Percentiles rank a stretch among this genome's conserved stretches.
These are phyloP conservation scores for Blumeria graminis DNA, from an alignment of 2,329 filamentous ascomycete genomes.

Conservation along the genomic window DNA sequence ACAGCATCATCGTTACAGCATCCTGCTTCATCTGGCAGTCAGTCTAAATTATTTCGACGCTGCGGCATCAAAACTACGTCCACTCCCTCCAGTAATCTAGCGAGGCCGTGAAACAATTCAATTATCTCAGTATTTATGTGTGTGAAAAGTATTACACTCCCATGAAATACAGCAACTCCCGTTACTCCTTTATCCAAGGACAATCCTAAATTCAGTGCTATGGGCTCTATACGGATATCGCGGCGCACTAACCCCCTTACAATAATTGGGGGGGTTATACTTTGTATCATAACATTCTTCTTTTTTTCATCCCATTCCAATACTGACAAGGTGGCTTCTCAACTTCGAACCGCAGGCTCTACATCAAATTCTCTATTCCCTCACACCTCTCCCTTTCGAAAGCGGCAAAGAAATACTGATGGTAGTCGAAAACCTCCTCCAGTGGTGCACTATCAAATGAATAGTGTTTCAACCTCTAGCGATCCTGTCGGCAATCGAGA, in stretches of 20 bases:
- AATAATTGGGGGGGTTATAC: conserved; percentile 42
- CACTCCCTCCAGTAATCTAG: no score
- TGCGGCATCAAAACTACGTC: no score
- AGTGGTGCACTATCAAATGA: conserved; percentile 81
- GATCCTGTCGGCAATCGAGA: conserved; percentile 60
- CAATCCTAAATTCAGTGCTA: conserved; percentile 15
- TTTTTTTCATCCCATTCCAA: conserved; percentile 31
- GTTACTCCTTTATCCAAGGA: conserved; percentile 11
- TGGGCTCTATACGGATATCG: conserved; percentile 42
- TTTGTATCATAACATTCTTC: conserved; percentile 48
- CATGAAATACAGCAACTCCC: neutral
- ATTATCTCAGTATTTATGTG: no score
- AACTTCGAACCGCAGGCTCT: conserved; percentile 26
- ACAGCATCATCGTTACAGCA: no score
- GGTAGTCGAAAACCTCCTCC: conserved; percentile 43
- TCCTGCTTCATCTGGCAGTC: no score
- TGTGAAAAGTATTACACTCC: no score
- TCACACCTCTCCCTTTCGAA: conserved; percentile 50
- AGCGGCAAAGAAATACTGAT: conserved; percentile 30
- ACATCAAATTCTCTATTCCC: conserved; percentile 49
- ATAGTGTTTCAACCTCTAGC: conserved; percentile 67
- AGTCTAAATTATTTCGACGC: no score
- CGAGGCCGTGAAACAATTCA: no score
- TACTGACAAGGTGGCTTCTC: conserved; percentile 22
- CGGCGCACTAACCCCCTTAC: conserved; percentile 62